Percentiles rank a stretch among this genome's conserved stretches.
Conservation (phyloP, 2,329 filamentous ascomycete species). For the Magnaporthiopsis rhizophila region DNA sequence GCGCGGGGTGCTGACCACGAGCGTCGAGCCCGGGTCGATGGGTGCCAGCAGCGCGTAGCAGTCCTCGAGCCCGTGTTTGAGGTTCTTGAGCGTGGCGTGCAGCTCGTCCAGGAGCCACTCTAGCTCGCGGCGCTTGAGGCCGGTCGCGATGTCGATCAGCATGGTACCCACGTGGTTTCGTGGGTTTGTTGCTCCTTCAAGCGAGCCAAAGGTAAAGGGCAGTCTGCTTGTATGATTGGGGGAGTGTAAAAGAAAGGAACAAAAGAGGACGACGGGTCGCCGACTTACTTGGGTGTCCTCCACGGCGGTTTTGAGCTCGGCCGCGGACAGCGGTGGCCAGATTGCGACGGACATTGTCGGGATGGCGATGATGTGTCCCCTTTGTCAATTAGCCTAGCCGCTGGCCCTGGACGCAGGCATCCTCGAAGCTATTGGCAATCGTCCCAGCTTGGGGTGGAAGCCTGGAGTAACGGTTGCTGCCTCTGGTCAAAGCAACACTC, state of each 20-base stretch:
- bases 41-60: conserved; percentile 83
- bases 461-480: not conserved
- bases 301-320: conserved; percentile 40
- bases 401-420: not conserved
- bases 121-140: conserved; percentile 40
- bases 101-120: conserved; percentile 47
- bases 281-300: conserved; percentile 42
- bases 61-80: conserved; percentile 68
- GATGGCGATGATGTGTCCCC: not conserved
- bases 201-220: too few species aligned
- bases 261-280: not conserved
- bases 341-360: conserved; percentile 47
- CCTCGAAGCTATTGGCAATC: not conserved
- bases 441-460: conserved; percentile 21
- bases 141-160: conserved; percentile 20
- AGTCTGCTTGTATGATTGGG: too few species aligned
- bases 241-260: too few species aligned
- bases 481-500: not conserved
- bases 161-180: conserved; percentile 11
- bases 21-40: conserved; percentile 74
- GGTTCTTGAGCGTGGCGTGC: conserved; percentile 36
- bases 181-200: too few species aligned
- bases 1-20: conserved; percentile 79
- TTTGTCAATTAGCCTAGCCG: not conserved
- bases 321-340: conserved; percentile 46